Evolutionary conservation across 192 early-diverging fungal genomes (phyloP), one percentile per base, ranked within the genome.

Genomic region (Entomortierella lignicola): DNA sequence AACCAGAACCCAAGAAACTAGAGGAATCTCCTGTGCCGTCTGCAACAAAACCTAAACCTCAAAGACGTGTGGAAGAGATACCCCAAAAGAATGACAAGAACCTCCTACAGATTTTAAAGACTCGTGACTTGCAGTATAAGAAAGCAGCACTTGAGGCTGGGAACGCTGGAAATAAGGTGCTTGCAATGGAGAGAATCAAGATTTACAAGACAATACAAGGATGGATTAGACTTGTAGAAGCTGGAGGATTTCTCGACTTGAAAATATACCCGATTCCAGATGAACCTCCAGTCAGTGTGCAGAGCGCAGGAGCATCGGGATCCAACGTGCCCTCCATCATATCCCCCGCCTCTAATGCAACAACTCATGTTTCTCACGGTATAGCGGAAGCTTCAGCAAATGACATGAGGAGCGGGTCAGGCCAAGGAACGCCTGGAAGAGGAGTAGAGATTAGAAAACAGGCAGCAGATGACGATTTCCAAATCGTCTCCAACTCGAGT

Each of bases 121-220:
- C 72, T 34, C 84, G 85, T 26, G 73, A 87, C 18, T 39, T 68
- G 13, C 80, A 88, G 48, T 85, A 88, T 63, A 90, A 89, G 55
- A 56, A 80, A 0, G 71, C 82, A 13, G 89, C 88, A 0, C 5
- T 89, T 0, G 69, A 85, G 6, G 79, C 81, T 15, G 86, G 84
- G 62, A 58, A 73, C 13, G 75, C 71, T 42, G 88, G 88, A 21
- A 79, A 90, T 54, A 69, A 61, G 62, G 39, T 8, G 8, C 73
- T 84, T 23, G 89, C 89, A 12, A 20, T 73, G 25, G 85, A 88
- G 44, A 29, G 74, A 32, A 30, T 87, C 21, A 72, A 69, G 54
- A 68, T 44, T 0, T 71, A 66, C 37, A 88, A 90, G 51, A 65
- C 56, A 32, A 31, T 90, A 2, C 85, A 90, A 34, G 44, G n/a